Percentiles rank a stretch among this genome's conserved stretches.
These are phyloP conservation scores for Sporothrix curviconia DNA, from an alignment of 2,329 filamentous ascomycete species.

Conservation along the genomic window DNA sequence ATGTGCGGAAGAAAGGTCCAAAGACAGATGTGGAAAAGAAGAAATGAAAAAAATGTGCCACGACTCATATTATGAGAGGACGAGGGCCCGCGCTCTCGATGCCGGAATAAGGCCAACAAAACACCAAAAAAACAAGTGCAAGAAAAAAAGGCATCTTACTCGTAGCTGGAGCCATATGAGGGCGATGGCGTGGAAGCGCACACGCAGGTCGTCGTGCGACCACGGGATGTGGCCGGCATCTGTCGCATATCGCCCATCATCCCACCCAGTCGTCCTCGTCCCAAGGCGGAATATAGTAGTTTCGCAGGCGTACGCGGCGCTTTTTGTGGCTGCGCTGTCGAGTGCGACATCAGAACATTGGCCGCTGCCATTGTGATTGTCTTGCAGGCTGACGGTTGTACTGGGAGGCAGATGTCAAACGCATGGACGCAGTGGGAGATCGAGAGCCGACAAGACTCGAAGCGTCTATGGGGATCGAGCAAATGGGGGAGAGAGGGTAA, in stretches of 20 bases:
- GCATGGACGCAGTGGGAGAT: slow-evolving; percentile 43
- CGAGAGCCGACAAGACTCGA: slow-evolving; percentile 15
- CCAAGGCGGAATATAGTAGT: slow-evolving; percentile 29
- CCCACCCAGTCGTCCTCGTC: slow-evolving; percentile 31
- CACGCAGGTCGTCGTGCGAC: slow-evolving; percentile 24
- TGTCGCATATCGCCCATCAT: slow-evolving; percentile 22
- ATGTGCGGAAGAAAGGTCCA: no score
- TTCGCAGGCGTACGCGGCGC: slow-evolving; percentile 31
- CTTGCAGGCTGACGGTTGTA: slow-evolving; percentile 35
- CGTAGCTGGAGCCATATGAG: slow-evolving; percentile 33
- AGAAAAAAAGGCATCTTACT: slow-evolving; percentile 16
- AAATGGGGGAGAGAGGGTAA: neutral
- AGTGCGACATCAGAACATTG: slow-evolving; percentile 38
- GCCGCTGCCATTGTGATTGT: slow-evolving; percentile 50
- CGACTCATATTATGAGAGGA: no score
- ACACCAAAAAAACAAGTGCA: neutral
- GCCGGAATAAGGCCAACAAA: neutral
- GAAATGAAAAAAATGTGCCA: no score
- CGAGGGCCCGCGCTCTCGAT: no score
- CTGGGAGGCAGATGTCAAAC: slow-evolving; percentile 37
- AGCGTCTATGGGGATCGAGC: neutral
- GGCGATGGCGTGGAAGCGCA: slow-evolving; percentile 35
- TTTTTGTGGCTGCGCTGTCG: slow-evolving; percentile 36
- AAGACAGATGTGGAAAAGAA: no score
- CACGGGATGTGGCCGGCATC: slow-evolving; percentile 14